A percentile compares a stretch with the other conserved stretches of the same genome.
These are phyloP conservation scores for Fusarium continuum DNA, from an alignment of 2,329 filamentous ascomycete species.

Conservation along the genomic window DNA sequence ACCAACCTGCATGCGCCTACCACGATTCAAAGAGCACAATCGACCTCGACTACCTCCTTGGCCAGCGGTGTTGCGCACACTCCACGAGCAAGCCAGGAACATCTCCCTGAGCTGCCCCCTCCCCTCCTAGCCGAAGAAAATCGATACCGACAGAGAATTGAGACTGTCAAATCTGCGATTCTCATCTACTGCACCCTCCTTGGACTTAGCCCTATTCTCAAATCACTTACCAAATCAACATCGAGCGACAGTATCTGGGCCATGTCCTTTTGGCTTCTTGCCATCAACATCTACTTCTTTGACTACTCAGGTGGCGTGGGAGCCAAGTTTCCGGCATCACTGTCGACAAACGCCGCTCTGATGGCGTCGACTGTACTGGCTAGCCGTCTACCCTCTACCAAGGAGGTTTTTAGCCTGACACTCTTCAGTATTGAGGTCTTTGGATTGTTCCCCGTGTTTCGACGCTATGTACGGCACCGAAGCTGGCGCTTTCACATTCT, in stretches of 20 bases:
- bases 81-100: conserved; percentile 45
- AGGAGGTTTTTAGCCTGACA: conserved; percentile 93
- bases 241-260: conserved; percentile 97
- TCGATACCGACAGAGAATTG: conserved; percentile 65
- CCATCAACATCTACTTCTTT: conserved; percentile 97
- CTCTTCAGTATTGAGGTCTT: conserved; percentile 98
- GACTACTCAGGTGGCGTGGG: conserved; percentile 83
- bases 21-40: conserved; percentile 55
- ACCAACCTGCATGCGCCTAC: conserved; percentile 51
- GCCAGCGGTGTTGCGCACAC: conserved; percentile 47
- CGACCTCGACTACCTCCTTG: conserved; percentile 65
- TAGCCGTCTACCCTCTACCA: conserved; percentile 86
- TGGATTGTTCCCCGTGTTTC: conserved; percentile 95
- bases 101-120: conserved; percentile 43
- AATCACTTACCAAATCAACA: conserved; percentile 93
- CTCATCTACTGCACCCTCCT: conserved; percentile 93
- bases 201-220: conserved; percentile 92
- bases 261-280: conserved; percentile 89
- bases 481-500: conserved; percentile 83
- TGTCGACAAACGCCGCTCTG: conserved; percentile 94
- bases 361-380: conserved; percentile 97
- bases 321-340: conserved; percentile 72
- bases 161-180: conserved; percentile 89
- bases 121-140: conserved; percentile 49
- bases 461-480: conserved; percentile 84